Percentiles rank a stretch among this genome's conserved stretches.
phyloP scores from a whole-genome alignment of 495 filamentous ascomycete genomes.

The Umbilicaria muhlenbergii region DNA sequence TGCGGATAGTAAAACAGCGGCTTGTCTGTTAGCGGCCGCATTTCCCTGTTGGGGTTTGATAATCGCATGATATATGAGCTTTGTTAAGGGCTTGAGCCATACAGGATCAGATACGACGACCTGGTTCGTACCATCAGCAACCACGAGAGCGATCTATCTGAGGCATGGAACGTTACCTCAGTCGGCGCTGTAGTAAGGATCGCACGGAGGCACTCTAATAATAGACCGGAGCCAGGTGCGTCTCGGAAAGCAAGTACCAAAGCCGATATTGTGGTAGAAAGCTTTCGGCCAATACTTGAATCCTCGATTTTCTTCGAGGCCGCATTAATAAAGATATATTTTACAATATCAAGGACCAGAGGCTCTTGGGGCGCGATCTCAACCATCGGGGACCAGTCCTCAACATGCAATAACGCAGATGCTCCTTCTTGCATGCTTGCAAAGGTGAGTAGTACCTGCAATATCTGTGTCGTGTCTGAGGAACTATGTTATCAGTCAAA shows the following conservation, averaged over 20 bases:
- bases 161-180: no score
- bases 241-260: neutral
- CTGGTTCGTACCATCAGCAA: no score
- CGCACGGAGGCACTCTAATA: no score
- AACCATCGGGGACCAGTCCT: slow-evolving; percentile 32
- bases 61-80: slow-evolving; percentile 27
- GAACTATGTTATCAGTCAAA: slow-evolving; percentile 20
- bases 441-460: slow-evolving; percentile 38
- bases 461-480: slow-evolving; percentile 31
- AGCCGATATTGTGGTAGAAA: neutral
- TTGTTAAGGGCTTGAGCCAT: slow-evolving; percentile 27
- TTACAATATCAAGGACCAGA: slow-evolving; percentile 32
- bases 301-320: neutral
- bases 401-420: slow-evolving; percentile 23
- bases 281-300: slow-evolving; percentile 1
- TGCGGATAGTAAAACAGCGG: slow-evolving; percentile 18
- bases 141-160: no score
- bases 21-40: slow-evolving; percentile 33
- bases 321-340: slow-evolving; percentile 32
- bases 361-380: slow-evolving; percentile 36
- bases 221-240: slow-evolving; percentile 7
- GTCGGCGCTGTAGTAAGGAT: no score
- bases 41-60: slow-evolving; percentile 27
- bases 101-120: slow-evolving; percentile 12
- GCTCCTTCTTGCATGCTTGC: slow-evolving; percentile 30